A percentile compares a stretch with the other conserved stretches of the same genome.
These are phyloP conservation scores for Mycena indigotica DNA, from an alignment of 768 basidiomycete species.

Conservation along the genomic window DNA sequence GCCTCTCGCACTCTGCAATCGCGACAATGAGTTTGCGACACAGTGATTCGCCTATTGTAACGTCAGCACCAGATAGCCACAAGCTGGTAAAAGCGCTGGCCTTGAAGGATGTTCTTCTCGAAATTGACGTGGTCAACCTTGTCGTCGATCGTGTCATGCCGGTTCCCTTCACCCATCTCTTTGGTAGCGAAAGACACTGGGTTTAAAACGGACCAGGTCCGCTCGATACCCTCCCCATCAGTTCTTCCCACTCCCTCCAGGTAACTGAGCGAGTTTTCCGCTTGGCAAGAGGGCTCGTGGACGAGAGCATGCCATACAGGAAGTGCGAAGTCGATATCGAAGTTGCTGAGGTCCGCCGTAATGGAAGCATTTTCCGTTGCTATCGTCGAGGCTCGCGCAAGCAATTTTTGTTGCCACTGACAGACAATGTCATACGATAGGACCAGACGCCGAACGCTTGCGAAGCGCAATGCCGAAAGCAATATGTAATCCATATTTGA, in stretches of 20 bases:
- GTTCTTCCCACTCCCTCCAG: conserved; percentile 11
- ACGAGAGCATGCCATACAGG: conserved; percentile 21
- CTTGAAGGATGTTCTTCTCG: not conserved
- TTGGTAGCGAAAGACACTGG: conserved; percentile 25
- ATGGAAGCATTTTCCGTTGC: not conserved
- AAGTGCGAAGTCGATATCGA: not conserved
- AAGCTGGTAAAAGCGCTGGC: not conserved
- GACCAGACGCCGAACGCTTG: not conserved
- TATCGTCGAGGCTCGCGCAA: not conserved
- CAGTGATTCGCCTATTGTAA: conserved; percentile 1
- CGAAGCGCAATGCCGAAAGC: conserved; percentile 7
- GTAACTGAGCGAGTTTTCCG: conserved; percentile 14
- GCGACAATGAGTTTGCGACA: conserved; percentile 6
- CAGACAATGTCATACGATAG: conserved; percentile 31
- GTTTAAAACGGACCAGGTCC: conserved; percentile 31
- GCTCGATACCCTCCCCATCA: conserved; percentile 23
- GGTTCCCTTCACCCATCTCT: conserved; percentile 31
- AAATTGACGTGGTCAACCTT: conserved; percentile 19
- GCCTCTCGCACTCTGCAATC: conserved; percentile 7
- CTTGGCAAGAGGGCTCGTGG: conserved; percentile 18
- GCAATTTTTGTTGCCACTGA: conserved; percentile 20
- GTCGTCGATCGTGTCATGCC: conserved; percentile 30
- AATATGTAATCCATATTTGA: conserved; percentile 29
- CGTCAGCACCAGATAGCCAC: not conserved
- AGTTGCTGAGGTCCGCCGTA: not conserved